These are phyloP conservation scores for Chenopodium quinoa DNA, from an alignment of 148 eudicot species.

Conservation along the genomic window DNA sequence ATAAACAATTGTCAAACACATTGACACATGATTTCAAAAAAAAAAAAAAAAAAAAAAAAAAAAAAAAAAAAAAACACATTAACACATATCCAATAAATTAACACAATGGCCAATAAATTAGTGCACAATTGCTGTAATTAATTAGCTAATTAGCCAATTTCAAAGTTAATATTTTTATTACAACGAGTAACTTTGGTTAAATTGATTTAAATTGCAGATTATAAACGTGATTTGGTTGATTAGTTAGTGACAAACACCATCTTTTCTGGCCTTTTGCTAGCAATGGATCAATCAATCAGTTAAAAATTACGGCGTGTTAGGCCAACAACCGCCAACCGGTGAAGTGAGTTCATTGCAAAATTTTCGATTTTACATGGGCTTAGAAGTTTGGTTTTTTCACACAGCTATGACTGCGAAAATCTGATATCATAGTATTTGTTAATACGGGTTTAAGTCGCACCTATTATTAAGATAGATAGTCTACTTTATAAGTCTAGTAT, in stretches of 20 bases:
- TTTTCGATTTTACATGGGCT: background rate
- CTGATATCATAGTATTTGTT: too few relatives aligned
- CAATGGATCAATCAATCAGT: constrained; percentile 24
- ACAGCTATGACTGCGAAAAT: too few relatives aligned
- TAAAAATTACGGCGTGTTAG: constrained; percentile 33
- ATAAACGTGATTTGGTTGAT: constrained; percentile 11
- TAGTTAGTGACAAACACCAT: constrained; percentile 23
- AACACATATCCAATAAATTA: background rate
- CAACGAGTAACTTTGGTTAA: background rate
- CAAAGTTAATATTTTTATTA: background rate
- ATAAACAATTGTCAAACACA: background rate
- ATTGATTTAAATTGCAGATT: background rate
- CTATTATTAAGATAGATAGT: too few relatives aligned
- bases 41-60: too few relatives aligned
- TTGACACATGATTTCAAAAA: background rate
- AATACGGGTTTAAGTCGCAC: too few relatives aligned
- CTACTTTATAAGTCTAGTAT: too few relatives aligned
- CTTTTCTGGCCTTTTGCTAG: constrained; percentile 5
- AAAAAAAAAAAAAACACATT: too few relatives aligned
- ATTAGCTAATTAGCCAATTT: background rate
- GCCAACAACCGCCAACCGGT: constrained; percentile 40
- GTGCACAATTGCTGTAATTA: background rate
- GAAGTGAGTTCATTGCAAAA: constrained; percentile 22
- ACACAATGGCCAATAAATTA: background rate
- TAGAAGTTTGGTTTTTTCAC: too few relatives aligned